These are phyloP conservation scores for Blastobotrys malaysiensis DNA, from an alignment of 1,139 yeast species.

Conservation along the genomic window DNA sequence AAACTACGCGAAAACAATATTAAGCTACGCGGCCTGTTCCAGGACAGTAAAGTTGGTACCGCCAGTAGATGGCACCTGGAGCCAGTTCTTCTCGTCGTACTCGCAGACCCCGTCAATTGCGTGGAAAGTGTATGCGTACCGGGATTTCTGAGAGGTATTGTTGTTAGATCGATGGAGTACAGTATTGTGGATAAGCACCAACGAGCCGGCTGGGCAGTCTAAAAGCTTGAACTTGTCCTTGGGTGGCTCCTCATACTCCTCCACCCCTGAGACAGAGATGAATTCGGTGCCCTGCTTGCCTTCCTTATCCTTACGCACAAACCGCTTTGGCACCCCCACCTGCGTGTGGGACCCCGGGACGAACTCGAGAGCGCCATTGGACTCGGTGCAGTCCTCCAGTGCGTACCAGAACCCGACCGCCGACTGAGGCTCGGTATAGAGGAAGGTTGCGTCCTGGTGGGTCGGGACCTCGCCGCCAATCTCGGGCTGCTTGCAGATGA, in stretches of 20 bases:
- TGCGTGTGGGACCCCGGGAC: constrained; percentile 70
- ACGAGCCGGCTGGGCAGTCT: constrained; percentile 66
- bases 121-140: constrained; percentile 79
- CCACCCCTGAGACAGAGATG: constrained; percentile 24
- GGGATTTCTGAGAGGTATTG: constrained; percentile 49
- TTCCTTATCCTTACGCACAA: constrained; percentile 43
- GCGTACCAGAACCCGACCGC: constrained; percentile 86
- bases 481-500: constrained; percentile 72
- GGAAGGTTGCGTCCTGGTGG: constrained; percentile 71
- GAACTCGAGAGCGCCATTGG: constrained; percentile 67
- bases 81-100: constrained; percentile 67
- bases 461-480: constrained; percentile 74
- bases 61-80: constrained; percentile 69
- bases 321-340: constrained; percentile 55
- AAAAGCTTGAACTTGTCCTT: constrained; percentile 45
- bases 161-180: constrained; percentile 68
- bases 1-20: too few species aligned
- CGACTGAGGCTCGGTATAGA: constrained; percentile 64
- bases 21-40: background rate
- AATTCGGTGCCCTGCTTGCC: constrained; percentile 42
- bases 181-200: constrained; percentile 63
- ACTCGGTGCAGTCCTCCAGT: constrained; percentile 61
- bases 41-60: constrained; percentile 49
- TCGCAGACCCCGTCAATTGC: constrained; percentile 59
- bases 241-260: constrained; percentile 28